Base-by-base conservation (phyloP, 306 rosid genomes). In the Gastrolobium villosum region DNA sequence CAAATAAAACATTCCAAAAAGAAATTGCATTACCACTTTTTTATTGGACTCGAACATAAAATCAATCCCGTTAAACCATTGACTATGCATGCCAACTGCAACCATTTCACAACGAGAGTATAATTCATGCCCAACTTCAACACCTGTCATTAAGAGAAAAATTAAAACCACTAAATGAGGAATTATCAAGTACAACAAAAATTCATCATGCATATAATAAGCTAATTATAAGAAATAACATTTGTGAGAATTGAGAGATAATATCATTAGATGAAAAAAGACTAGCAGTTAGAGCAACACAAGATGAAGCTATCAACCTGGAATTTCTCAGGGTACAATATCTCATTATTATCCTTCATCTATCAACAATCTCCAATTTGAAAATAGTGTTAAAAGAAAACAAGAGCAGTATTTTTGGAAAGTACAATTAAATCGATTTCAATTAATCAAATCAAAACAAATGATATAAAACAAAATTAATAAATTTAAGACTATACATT, bases 31-130 rank as follows among this genome's bases (percentile, higher is more conserved):
- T 95, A 95, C 99, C 96, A 31, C 59, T 87, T 90, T 95, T 9
- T 80, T 59, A 84, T 91, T 91, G 68, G 71, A 35, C 30, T 13
- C 52, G 61, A 97, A 98, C 92, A 95, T 91, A 79, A 37, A 95
- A 80, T 95, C 99, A 72, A 95, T 95, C 50, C 99, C 99, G 10
- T 90, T 93, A 70, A 95, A 85, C 99, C 99, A 95, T 57, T 95
- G 98, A 82, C 96, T 84, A 77, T 95, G 99, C 81, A 91, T 91
- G 75, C 99, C 99, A 85, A 95, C 89, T 15, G 76, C 93, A 37
- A 91, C 98, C 99, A 95, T 95, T 88, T 95, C 99, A 84, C 96
- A 96, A 62, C 99, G 97, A 61, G 98, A 91, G 90, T 87, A 95
- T 77, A 95, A 95, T 78, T 90, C 96, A 83, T 95, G 92, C 30